These are phyloP conservation scores for Penicillium crystallinum DNA, from an alignment of 495 filamentous ascomycete species.

Conservation along the genomic window DNA sequence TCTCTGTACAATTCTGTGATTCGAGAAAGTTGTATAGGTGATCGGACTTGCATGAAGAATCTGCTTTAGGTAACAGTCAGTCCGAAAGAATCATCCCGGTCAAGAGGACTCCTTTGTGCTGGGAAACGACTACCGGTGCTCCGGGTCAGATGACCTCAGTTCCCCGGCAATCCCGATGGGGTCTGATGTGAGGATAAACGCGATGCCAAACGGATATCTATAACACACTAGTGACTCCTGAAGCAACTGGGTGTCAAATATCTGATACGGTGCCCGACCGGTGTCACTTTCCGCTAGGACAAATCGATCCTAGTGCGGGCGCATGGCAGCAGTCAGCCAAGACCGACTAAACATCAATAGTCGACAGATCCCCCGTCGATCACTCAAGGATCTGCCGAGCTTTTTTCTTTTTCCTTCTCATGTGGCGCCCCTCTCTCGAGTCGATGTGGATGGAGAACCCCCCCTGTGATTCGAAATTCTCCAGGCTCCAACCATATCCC, in stretches of 20 bases:
- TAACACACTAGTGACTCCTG: constrained; percentile 21
- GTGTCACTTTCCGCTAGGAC: not conserved
- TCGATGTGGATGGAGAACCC: not conserved
- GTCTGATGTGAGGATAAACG: not conserved
- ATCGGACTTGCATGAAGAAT: not conserved
- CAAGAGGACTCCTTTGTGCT: not conserved
- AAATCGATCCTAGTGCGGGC: constrained; percentile 4
- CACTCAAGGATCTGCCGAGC: constrained; percentile 32
- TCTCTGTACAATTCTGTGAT: too few relatives aligned
- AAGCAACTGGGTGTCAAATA: constrained; percentile 15
- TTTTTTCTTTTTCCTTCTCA: constrained; percentile 19
- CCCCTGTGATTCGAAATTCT: not conserved
- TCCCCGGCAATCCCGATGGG: too few relatives aligned
- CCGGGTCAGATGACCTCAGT: constrained; percentile 9
- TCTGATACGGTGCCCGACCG: constrained; percentile 1
- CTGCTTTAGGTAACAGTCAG: not conserved
- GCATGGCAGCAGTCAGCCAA: constrained; percentile 36
- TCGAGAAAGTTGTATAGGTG: too few relatives aligned
- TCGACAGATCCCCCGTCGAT: constrained; percentile 44
- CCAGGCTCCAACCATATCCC: not conserved
- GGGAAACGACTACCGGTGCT: not conserved
- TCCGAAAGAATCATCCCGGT: not conserved
- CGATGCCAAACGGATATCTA: constrained; percentile 4
- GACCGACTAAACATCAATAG: constrained; percentile 43
- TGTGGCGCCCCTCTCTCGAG: constrained; percentile 1